Percentiles rank a stretch among this genome's conserved stretches.
Evolutionary conservation across 2,329 filamentous ascomycete species (phyloP).

Genomic region (Drechslera avenae): DNA sequence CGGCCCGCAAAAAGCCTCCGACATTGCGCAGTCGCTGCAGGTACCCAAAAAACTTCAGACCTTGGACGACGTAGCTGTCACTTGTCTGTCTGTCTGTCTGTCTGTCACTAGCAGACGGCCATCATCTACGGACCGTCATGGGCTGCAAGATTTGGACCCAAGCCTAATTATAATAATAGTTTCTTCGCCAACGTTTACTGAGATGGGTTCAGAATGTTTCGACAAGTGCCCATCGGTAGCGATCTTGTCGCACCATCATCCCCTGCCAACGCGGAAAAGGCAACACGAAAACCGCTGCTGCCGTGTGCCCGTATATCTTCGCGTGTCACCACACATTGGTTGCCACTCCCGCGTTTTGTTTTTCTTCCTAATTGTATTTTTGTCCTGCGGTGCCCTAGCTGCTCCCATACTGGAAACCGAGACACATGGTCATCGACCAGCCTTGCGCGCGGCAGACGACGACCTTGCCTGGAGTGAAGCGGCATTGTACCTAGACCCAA

Average conservation of each 20-base stretch:
- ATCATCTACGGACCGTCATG: slow-evolving; percentile 23
- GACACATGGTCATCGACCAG: slow-evolving; percentile 42
- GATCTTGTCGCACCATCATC: slow-evolving; percentile 44
- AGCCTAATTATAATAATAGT: slow-evolving; percentile 26
- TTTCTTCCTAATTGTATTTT: slow-evolving; percentile 33
- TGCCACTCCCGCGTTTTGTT: slow-evolving; percentile 23
- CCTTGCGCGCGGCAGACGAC: slow-evolving; percentile 30
- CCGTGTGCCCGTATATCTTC: slow-evolving; percentile 25
- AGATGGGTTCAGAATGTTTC: slow-evolving; percentile 23
- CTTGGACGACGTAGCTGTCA: neutral
- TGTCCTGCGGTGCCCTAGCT: slow-evolving; percentile 35
- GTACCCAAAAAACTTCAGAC: slow-evolving; percentile 14
- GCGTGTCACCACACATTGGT: slow-evolving; percentile 15
- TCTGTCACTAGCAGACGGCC: neutral
- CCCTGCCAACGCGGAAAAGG: slow-evolving; percentile 25
- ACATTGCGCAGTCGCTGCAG: slow-evolving; percentile 23
- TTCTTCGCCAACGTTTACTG: slow-evolving; percentile 12
- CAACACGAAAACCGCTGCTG: slow-evolving; percentile 28
- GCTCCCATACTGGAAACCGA: slow-evolving; percentile 31
- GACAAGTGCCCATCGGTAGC: slow-evolving; percentile 31
- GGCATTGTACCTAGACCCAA: slow-evolving; percentile 38
- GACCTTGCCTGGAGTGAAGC: slow-evolving; percentile 39
- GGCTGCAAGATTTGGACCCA: slow-evolving; percentile 18
- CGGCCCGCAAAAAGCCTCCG: slow-evolving; percentile 13
- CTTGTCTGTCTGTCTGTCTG: neutral